Evolutionary conservation across 495 filamentous ascomycete genomes (phyloP), one percentile per base, ranked within the genome.

Genomic region (Aspergillus asperescens): DNA sequence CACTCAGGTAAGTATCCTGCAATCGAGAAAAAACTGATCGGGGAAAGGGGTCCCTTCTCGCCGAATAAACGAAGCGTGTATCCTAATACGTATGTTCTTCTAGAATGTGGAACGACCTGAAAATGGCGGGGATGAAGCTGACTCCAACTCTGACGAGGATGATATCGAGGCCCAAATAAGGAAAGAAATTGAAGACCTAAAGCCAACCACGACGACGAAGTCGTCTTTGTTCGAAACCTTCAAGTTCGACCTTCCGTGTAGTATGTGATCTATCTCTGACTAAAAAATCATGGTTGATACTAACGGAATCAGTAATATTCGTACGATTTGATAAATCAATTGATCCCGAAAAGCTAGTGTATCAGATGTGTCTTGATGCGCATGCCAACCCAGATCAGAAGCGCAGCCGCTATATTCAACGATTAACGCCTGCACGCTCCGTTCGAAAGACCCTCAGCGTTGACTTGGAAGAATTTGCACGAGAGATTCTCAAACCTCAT

Each of bases 161-260:
- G 89, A 95, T 55, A 93, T 98, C 61, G 93, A 95, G 60, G 78
- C 81, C 0, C 82, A 88, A 35, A 95, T 96, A 55, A 70, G 79
- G 66, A 86, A 81, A 59, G 93, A 96, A 67, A 68, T 95, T 6
- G 80, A 77, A 10, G 79, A 72, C 0, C 71, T 95, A 52, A 81
- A 82, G 32, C 73, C 80, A 41, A 71, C 68, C 50, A 63, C 55
- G 55, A 67, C 72, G 55, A 68, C 72, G 61, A 63, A 69, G 63
- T 54, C 63, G 64, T 62, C 64, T 69, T 75, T 47, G 59, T 58
- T 94, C 87, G 65, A 79, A 71, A 48, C 72, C 3, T 74, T 95
- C 31, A 83, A 78, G 54, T 62, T 94, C 49, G 84, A 91, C 42
- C 77, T 90, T 32, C 82, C 86, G 50, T 98, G 93, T 64, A 77